phyloP scores from a whole-genome alignment of 2,329 filamentous ascomycete genomes.

The Phaeosphaeria sp. region DNA sequence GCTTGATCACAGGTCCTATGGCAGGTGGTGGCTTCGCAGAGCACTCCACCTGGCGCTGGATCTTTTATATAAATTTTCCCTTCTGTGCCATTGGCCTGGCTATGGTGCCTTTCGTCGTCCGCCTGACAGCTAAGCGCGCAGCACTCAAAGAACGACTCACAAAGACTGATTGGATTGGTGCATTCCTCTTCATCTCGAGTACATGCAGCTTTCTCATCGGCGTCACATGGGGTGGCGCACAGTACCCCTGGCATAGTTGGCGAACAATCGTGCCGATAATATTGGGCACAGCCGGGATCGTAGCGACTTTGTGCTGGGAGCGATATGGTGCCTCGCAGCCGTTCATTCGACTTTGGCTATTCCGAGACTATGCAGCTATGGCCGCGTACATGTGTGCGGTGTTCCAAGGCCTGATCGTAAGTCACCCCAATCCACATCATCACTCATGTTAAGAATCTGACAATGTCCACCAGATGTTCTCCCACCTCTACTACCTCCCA shows the following conservation, averaged over 20 bases:
- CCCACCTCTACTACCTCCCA: slow-evolving; percentile 1
- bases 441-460: too few species aligned
- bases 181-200: not conserved
- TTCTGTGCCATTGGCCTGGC: not conserved
- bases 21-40: not conserved
- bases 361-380: not conserved
- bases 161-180: not conserved
- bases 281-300: not conserved
- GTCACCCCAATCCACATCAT: not conserved
- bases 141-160: not conserved
- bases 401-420: not conserved
- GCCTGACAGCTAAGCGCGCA: not conserved
- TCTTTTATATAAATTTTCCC: not conserved
- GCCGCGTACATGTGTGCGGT: not conserved
- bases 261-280: not conserved
- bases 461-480: not conserved
- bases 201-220: not conserved
- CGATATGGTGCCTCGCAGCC: not conserved
- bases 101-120: not conserved
- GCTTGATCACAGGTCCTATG: not conserved
- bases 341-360: not conserved
- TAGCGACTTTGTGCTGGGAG: not conserved
- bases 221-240: not conserved
- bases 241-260: not conserved
- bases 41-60: not conserved